phyloP scores from a whole-genome alignment of 352 stramenopile genomes.

The Pilasporangium apinafurcum region DNA sequence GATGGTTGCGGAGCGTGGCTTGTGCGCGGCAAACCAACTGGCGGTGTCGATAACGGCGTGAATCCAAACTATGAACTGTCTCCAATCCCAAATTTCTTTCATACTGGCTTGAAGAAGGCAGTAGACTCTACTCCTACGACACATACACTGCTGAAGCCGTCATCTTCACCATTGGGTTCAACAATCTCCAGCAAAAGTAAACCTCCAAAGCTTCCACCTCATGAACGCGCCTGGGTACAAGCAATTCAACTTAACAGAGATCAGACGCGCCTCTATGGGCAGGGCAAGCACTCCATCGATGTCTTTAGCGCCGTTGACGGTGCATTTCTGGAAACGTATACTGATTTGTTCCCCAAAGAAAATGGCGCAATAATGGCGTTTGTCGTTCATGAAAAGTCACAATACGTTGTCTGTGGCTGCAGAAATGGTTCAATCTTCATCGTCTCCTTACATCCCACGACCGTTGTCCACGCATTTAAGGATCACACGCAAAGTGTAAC shows the following conservation, averaged over 20 bases:
- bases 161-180: background rate
- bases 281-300: constrained; percentile 37
- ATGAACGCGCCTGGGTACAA: constrained; percentile 33
- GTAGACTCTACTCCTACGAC: background rate
- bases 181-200: background rate
- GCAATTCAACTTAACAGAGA: constrained; percentile 40
- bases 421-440: constrained; percentile 49
- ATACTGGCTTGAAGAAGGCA: too few relatives aligned
- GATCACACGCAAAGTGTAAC: constrained; percentile 60
- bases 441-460: constrained; percentile 46
- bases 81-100: constrained; percentile 39
- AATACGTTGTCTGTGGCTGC: constrained; percentile 60
- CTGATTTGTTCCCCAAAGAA: constrained; percentile 39
- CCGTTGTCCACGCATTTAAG: constrained; percentile 59
- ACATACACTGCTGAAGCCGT: background rate
- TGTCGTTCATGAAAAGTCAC: constrained; percentile 54
- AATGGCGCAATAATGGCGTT: constrained; percentile 59
- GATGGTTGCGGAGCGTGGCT: constrained; percentile 62
- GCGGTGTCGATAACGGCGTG: constrained; percentile 24
- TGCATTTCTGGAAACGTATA: constrained; percentile 37
- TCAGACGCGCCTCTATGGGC: constrained; percentile 34
- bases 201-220: background rate
- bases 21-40: constrained; percentile 33
- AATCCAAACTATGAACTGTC: constrained; percentile 63
- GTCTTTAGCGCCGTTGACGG: constrained; percentile 49